Evolutionary conservation across 768 basidiomycete species (phyloP), one percentile per base, ranked within the genome.

Genomic region (Collybiopsis luxurians): DNA sequence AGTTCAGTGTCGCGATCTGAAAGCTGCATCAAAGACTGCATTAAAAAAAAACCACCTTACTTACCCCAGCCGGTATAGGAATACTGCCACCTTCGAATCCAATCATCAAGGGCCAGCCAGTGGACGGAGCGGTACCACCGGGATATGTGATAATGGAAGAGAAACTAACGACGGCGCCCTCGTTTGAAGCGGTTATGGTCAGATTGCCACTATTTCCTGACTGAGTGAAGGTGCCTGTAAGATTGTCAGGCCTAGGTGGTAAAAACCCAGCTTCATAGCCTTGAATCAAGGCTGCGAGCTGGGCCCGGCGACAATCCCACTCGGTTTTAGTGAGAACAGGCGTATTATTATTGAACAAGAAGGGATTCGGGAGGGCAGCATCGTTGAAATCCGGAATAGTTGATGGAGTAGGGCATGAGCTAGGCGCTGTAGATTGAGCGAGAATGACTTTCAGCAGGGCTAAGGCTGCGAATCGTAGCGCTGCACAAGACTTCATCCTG

Each of bases 191-290:
- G 39, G 71, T 82, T 64, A 85, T 76, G 19, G 75, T 73, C 55
- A 85, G 69, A n/a, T 71, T 78, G 55, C 45, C 45, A 11, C 44
- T 46, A 19, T n/a, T 26, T 27, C 53, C 53, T 1, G 64, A 73
- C 47, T 73, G 69, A 21, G 77, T 75, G 62, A 77, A 72, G 12
- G 77, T 69, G 2, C 73, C 79, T 4, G 76, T 76, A 44, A 84
- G 69, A 26, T 69, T 67, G 17, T 70, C 61, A 0, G 83, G 84
- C 63, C 73, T 73, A 13, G 70, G 71, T 0, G 82, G 82, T 19
- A 82, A 67, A 0, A 73, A 73, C 10, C 84, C 84, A 5, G 77
- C 70, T 66, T 85, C 82, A 62, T 81, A 79, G 19, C 70, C 71
- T 63, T 83, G 79, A 62, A 85, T 67, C 23, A 84, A 71, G 27